Percentiles rank a stretch among this genome's conserved stretches.
These are phyloP conservation scores for Senecio squalidus DNA, from an alignment of 140 eudicot species.

Conservation along the genomic window DNA sequence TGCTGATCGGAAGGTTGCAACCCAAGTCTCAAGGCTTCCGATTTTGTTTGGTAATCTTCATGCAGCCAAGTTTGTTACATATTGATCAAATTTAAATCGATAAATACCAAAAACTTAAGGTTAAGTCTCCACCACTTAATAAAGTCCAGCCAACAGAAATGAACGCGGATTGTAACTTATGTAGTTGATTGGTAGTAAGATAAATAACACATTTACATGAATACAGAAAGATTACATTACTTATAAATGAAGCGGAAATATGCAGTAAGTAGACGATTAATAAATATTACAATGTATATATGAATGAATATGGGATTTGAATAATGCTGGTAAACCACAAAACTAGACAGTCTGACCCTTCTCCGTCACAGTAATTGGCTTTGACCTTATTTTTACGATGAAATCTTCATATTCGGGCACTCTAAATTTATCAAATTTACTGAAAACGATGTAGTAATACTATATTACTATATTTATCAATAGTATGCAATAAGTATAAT, in stretches of 20 bases:
- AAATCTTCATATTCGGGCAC: conserved; percentile 4
- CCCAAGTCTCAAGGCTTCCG: too few relatives aligned
- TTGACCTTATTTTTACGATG: not conserved
- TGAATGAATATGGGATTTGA: conserved; percentile 2
- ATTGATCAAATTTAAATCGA: too few relatives aligned
- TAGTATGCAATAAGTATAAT: too few relatives aligned
- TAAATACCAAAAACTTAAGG: too few relatives aligned
- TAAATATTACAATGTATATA: not conserved
- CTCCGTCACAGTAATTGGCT: not conserved
- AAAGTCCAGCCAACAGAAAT: too few relatives aligned
- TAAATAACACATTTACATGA: not conserved
- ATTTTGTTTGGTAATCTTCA: too few relatives aligned
- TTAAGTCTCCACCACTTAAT: too few relatives aligned
- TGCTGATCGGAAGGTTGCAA: not conserved
- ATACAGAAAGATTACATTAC: not conserved
- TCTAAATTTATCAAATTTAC: not conserved
- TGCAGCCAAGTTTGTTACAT: too few relatives aligned
- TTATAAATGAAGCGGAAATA: not conserved
- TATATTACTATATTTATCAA: not conserved
- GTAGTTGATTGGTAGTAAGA: not conserved
- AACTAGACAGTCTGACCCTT: not conserved
- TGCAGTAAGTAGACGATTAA: not conserved
- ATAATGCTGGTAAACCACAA: not conserved
- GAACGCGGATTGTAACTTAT: too few relatives aligned
- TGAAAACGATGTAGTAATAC: not conserved